These are phyloP conservation scores for Acanthamoeba castellanii DNA, from an alignment of 208 protist genomes.

Conservation along the genomic window DNA sequence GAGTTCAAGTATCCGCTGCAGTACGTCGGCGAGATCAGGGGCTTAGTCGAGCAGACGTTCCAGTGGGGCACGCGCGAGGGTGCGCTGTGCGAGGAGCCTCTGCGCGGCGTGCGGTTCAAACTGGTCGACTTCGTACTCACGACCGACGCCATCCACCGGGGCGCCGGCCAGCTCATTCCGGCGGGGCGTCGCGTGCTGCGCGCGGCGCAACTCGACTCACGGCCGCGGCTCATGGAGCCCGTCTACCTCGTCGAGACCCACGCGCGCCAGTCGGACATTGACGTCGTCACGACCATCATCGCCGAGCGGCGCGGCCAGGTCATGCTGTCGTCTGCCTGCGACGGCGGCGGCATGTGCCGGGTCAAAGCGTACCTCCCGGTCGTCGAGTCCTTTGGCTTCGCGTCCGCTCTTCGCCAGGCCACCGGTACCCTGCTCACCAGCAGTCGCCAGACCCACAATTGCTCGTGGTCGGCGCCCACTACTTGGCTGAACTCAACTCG, in stretches of 20 bases:
- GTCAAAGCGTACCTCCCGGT: slow-evolving; percentile 99
- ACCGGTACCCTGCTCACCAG: slow-evolving; percentile 85
- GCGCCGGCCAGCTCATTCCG: slow-evolving; percentile 98
- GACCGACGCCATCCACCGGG: slow-evolving; percentile 99
- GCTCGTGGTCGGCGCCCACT: too few relatives aligned
- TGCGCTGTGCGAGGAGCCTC: slow-evolving; percentile 96
- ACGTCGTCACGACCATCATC: slow-evolving; percentile 96
- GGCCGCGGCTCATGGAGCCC: slow-evolving; percentile 97
- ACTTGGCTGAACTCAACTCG: background rate
- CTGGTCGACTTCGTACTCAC: slow-evolving; percentile 98
- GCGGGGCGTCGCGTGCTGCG: slow-evolving; percentile 96
- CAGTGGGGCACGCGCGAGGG: slow-evolving; percentile 96
- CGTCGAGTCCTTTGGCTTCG: slow-evolving; percentile 99
- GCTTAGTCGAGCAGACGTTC: slow-evolving; percentile 96
- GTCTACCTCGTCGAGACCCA: slow-evolving; percentile 97
- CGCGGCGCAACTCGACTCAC: slow-evolving; percentile 94
- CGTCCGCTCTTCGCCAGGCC: slow-evolving; percentile 95
- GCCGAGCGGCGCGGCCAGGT: slow-evolving; percentile 97
- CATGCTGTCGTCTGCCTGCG: slow-evolving; percentile 95
- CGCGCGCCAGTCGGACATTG: slow-evolving; percentile 95
- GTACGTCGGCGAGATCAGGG: slow-evolving; percentile 99
- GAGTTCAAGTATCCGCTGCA: slow-evolving; percentile 96
- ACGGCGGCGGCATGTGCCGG: slow-evolving; percentile 93
- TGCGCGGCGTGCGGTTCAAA: slow-evolving; percentile 97
- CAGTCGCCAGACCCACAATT: background rate